These are phyloP conservation scores for Colletotrichum lentis DNA, from an alignment of 2,329 filamentous ascomycete genomes.

Conservation along the genomic window DNA sequence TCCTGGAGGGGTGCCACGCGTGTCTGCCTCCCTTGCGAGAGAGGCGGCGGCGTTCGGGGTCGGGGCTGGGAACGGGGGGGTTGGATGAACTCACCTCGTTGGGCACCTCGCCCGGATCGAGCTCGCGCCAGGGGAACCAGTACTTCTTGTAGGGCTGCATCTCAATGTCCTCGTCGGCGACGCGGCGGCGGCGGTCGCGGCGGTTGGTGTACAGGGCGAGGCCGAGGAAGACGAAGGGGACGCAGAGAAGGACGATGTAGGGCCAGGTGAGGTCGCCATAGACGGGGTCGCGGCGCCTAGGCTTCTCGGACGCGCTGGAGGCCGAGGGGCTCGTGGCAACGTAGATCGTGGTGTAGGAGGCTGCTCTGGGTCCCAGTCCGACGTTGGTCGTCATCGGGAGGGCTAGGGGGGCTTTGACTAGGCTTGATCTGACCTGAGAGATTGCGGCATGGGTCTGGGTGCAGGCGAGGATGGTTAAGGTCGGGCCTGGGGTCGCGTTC, in stretches of 20 bases:
- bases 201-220: constrained; percentile 9
- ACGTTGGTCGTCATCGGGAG: background rate
- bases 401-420: background rate
- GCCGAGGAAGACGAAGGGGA: constrained; percentile 29
- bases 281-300: background rate
- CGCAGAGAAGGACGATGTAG: constrained; percentile 29
- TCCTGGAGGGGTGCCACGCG: constrained; percentile 1
- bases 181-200: constrained; percentile 17
- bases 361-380: background rate
- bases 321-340: background rate
- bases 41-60: background rate
- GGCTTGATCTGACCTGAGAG: background rate
- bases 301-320: background rate
- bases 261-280: constrained; percentile 28
- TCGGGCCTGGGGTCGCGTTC: background rate
- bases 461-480: background rate
- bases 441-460: background rate
- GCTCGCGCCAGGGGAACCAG: constrained; percentile 38
- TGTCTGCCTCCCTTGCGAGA: background rate
- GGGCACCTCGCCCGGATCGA: constrained; percentile 26
- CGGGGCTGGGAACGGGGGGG: background rate
- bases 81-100: constrained; percentile 25
- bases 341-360: background rate
- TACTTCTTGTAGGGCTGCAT: constrained; percentile 21
- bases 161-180: constrained; percentile 28